phyloP scores from a whole-genome alignment of 2,329 filamentous ascomycete genomes.

The Diaporthe sp. region DNA sequence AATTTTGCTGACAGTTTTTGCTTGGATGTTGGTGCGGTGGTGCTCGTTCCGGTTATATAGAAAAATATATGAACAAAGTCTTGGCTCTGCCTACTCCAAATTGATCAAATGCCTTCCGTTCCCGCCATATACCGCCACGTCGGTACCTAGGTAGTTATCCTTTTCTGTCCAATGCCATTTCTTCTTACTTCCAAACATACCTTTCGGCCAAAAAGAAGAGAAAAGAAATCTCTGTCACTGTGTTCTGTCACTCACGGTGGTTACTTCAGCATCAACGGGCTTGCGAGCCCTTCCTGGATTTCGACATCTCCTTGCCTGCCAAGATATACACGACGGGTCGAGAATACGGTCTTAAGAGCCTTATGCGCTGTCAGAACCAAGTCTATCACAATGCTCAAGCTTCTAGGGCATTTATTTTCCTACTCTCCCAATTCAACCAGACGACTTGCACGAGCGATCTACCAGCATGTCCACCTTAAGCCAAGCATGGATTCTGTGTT shows the following conservation, averaged over 20 bases:
- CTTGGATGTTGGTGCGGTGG: background rate
- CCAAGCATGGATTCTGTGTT: too few relatives aligned
- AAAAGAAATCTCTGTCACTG: too few relatives aligned
- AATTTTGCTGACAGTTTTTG: background rate
- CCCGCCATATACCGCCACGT: background rate
- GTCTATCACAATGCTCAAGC: background rate
- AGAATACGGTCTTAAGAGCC: background rate
- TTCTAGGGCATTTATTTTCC: background rate
- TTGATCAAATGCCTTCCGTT: background rate
- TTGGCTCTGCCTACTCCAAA: slow-evolving; percentile 12
- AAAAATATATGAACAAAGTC: background rate
- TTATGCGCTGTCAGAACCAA: rapidly evolving
- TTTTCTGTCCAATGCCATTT: background rate
- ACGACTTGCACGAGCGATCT: background rate
- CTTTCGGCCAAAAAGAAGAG: too few relatives aligned
- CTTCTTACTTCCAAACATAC: too few relatives aligned
- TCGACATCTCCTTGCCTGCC: background rate
- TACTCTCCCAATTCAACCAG: background rate
- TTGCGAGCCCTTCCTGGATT: background rate
- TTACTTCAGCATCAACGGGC: too few relatives aligned
- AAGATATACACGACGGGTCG: background rate
- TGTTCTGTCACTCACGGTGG: too few relatives aligned
- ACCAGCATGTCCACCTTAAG: background rate
- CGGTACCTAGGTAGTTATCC: too few relatives aligned
- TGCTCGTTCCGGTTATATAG: slow-evolving; percentile 1